Evolutionary conservation across 225 moss, liverwort and hornwort species (phyloP), one percentile per base, ranked within the genome.

Genomic region (Asterella californica): DNA sequence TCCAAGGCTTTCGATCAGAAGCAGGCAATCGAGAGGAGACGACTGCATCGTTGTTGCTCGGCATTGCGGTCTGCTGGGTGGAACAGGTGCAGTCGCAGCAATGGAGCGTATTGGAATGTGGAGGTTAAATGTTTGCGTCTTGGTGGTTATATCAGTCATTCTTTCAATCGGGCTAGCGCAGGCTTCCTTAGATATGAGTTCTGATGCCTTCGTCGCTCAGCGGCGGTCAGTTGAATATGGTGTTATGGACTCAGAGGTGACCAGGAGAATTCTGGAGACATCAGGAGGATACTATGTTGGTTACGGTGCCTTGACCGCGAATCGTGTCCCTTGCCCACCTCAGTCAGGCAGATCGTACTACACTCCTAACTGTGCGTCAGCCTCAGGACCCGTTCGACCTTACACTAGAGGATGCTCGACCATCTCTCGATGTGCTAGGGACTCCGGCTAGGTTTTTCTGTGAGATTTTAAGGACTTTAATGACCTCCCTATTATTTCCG

Each of bases 271-370:
- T 10, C 78, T 78, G 48, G 78, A 66, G 21, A 10, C 68, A 15
- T 18, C 54, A 8, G 36, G 49, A 2, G 8, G 11, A 4, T 22
- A 29, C 6, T 85, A 81, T 55, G 81, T 90, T 42, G 72, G 84
- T 60, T 89, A 90, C 57, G 82, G 82, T 21, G 82, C 90, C 12
- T 59, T 90, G 69, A 25, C 76, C 10, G 83, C 76, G 3, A 81
- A 83, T 59, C 79, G 63, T 22, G 74, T 81, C 19, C 84, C 89
- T 2, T 90, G 90, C 71, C 87, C 88, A 6, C 76, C 90, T 9
- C 50, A 75, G 27, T 78, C 84, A 5, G 90, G 90, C 15, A 53
- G 78, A n/a, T 90, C 90, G 19, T 90, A 90, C 59, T 90, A 90
- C n/a, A 85, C 85, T 46, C 70, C 86, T 4, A 83, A 82, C 66